These are phyloP conservation scores for Rhynchospora breviuscula DNA, from an alignment of 176 grass and related monocot genomes.

Conservation along the genomic window DNA sequence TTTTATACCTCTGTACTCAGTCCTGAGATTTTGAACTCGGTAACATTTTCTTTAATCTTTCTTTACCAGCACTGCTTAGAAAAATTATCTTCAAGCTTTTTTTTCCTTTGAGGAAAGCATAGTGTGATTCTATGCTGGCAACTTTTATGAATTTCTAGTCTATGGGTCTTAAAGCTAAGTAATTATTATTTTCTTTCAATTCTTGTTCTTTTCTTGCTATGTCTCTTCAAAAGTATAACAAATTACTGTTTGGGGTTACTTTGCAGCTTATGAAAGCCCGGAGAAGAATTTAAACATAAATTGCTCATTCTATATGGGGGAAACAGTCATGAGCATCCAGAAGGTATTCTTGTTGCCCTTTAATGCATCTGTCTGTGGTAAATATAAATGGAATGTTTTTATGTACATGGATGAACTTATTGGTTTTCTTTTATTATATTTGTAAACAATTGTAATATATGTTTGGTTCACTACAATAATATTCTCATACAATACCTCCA, in stretches of 20 bases:
- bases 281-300: conserved; percentile 78
- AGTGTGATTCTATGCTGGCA: neutral
- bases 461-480: neutral
- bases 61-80: neutral
- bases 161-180: neutral
- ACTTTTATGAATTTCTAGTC: neutral
- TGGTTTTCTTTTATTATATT: neutral
- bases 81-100: neutral
- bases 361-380: neutral
- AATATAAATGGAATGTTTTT: neutral
- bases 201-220: neutral
- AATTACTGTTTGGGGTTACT: conserved; percentile 11
- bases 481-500: neutral
- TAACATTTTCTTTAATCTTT: neutral
- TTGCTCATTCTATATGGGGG: conserved; percentile 98
- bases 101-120: neutral
- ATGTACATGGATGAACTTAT: neutral
- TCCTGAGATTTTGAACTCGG: neutral
- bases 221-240: neutral
- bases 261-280: conserved; percentile 79
- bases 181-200: neutral
- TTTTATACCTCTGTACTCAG: neutral
- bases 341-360: conserved; percentile 45
- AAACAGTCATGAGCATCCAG: conserved; percentile 88
- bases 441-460: neutral